Percentiles rank a stretch among this genome's conserved stretches.
These are phyloP conservation scores for Effrenium voratum DNA, from an alignment of 73 alveolate genomes.

Conservation along the genomic window DNA sequence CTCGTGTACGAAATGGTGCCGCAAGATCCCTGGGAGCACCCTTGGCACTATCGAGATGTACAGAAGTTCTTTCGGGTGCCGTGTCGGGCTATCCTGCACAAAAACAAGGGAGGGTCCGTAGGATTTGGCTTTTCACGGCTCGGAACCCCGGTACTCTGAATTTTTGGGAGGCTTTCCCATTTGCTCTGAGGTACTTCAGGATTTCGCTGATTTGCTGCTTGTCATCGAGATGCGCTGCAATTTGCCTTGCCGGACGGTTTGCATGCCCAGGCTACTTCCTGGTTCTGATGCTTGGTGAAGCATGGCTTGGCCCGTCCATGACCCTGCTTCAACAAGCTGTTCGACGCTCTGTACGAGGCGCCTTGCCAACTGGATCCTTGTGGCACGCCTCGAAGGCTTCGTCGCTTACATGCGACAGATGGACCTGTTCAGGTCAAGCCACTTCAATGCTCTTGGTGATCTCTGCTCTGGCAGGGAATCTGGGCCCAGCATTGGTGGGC, in stretches of 20 bases:
- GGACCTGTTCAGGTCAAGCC: conserved; percentile 21
- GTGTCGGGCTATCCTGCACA: no score
- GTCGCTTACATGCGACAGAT: background rate
- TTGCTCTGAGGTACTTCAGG: conserved; percentile 54
- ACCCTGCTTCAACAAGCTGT: conserved; percentile 49
- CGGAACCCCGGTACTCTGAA: no score
- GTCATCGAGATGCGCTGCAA: background rate
- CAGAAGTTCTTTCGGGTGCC: no score
- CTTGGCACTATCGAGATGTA: no score
- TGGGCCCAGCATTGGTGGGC: conserved; percentile 74
- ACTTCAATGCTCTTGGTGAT: conserved; percentile 74
- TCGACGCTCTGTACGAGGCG: conserved; percentile 59
- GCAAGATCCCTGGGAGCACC: no score
- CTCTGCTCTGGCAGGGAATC: conserved; percentile 59
- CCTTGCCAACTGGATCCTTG: background rate
- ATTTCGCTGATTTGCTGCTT: conserved; percentile 55
- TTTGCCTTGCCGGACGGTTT: background rate
- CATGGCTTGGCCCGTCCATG: conserved; percentile 84
- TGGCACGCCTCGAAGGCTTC: background rate
- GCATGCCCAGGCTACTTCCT: conserved; percentile 40
- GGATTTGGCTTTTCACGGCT: no score
- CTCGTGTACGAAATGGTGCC: no score
- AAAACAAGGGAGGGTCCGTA: no score
- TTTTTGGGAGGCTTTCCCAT: no score
- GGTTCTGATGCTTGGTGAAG: conserved; percentile 44